Evolutionary conservation across 768 basidiomycete genomes (phyloP), one percentile per base, ranked within the genome.

Genomic region (Ramaria sp.): DNA sequence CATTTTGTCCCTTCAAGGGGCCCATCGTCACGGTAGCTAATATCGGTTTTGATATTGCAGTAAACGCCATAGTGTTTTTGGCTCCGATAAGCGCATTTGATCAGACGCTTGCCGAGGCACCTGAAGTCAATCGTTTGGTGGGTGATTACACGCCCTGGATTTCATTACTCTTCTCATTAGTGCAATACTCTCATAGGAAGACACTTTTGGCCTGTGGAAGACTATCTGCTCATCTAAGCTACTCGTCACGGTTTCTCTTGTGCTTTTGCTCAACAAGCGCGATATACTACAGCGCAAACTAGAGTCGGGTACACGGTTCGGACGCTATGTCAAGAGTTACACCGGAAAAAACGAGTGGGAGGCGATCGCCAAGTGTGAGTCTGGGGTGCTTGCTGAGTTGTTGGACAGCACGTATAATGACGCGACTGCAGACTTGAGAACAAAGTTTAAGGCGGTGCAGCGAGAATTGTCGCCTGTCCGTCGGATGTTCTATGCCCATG

Each of bases 31-130:
- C 17, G 34, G 19, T 30, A 15, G 19, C 51, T n/a, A 22, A 47
- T 33, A 4, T 57, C 38, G 24, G 7, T n/a, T 38, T 17, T n/a
- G 22, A 7, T 24, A 11, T 49, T 19, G 31, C 34, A 57, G 83
- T 84, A 45, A 80, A 88, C 61, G 84, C 83, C 2, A 82, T 91
- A 64, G 86, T 91, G 54, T 90, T 91, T 70, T 73, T 91, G 27
- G 83, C 86, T 1, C 88, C 88, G 7, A 77, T 91, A 41, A 82
- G 72, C 54, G 80, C 78, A 3, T 86, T 84, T 66, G 79, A 84
- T 64, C 79, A 83, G 67, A 72, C 73, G n/a, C 72, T 84, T 5
- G 72, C 74, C 2, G 84, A 84, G 64, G 82, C 84, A 63, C 70
- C 71, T 31, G 72, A 62, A 22, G 71, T 82, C 3, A 86, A 86